Evolutionary conservation across 208 protist species (phyloP).

Genomic region (Blastocrithidia nonstop): DNA sequence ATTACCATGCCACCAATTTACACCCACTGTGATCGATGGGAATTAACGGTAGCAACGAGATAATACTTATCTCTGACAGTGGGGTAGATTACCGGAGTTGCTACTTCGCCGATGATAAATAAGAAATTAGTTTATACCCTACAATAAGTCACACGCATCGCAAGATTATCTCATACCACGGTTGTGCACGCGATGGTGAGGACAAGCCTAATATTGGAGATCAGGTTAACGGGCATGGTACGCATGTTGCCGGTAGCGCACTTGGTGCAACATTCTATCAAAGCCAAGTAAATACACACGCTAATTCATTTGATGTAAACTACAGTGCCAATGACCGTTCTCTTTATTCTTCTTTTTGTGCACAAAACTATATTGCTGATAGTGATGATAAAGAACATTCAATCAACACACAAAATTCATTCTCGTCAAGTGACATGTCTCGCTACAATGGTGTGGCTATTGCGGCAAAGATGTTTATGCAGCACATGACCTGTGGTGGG

Average conservation of each 20-base stretch:
- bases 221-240: conserved; percentile 46
- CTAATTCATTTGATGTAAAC: not conserved
- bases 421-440: not conserved
- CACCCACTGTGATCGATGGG: conserved; percentile 44
- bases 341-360: no score
- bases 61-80: conserved; percentile 77
- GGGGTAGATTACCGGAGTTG: conserved; percentile 75
- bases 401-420: not conserved
- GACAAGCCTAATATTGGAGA: conserved; percentile 9
- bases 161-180: conserved; percentile 65
- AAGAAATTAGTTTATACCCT: conserved; percentile 48
- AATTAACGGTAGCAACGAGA: conserved; percentile 58
- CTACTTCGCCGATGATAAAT: conserved; percentile 58
- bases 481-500: conserved; percentile 16
- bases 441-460: conserved; percentile 65
- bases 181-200: conserved; percentile 6
- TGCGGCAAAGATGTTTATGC: conserved; percentile 71
- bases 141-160: conserved; percentile 48
- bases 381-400: no score
- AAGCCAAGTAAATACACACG: not conserved
- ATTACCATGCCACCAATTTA: not conserved
- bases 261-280: conserved; percentile 16
- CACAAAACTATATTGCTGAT: no score
- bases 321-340: not conserved
- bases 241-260: conserved; percentile 67